Evolutionary conservation across 2,329 filamentous ascomycete species (phyloP).

Genomic region (Scytalidium lignicola): DNA sequence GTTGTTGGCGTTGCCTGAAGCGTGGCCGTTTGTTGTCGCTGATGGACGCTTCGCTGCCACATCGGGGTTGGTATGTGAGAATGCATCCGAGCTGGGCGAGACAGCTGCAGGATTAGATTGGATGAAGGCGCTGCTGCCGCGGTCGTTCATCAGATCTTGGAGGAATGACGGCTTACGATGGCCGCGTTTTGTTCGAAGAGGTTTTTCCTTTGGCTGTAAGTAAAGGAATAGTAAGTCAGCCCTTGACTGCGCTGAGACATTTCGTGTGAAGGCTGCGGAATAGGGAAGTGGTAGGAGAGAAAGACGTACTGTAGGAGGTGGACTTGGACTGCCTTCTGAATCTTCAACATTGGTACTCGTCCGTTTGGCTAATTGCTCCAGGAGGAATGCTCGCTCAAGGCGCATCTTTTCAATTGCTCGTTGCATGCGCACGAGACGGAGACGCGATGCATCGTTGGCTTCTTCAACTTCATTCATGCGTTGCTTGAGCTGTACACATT

Average conservation of each 20-base stretch:
- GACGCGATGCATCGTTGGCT: slow-evolving; percentile 77
- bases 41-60: slow-evolving; percentile 13
- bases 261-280: slow-evolving; percentile 11
- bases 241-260: slow-evolving; percentile 18
- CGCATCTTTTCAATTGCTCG: slow-evolving; percentile 89
- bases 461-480: slow-evolving; percentile 89
- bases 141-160: slow-evolving; percentile 29
- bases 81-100: slow-evolving; percentile 48
- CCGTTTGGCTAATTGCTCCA: slow-evolving; percentile 68
- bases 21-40: slow-evolving; percentile 29
- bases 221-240: slow-evolving; percentile 3
- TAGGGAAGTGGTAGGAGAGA: slow-evolving; percentile 8
- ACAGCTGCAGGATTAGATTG: slow-evolving; percentile 41
- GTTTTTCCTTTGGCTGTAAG: slow-evolving; percentile 69
- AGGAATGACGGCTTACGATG: slow-evolving; percentile 54
- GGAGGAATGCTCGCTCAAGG: slow-evolving; percentile 72
- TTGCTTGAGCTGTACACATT: slow-evolving; percentile 92
- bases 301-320: slow-evolving; percentile 70
- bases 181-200: slow-evolving; percentile 67
- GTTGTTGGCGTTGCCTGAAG: neutral
- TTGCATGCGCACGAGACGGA: slow-evolving; percentile 73
- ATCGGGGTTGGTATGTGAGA: slow-evolving; percentile 44
- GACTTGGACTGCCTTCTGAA: slow-evolving; percentile 72
- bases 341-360: slow-evolving; percentile 72
- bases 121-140: slow-evolving; percentile 38